phyloP scores from a whole-genome alignment of 2,329 filamentous ascomycete genomes.

The Colletotrichum filicis region DNA sequence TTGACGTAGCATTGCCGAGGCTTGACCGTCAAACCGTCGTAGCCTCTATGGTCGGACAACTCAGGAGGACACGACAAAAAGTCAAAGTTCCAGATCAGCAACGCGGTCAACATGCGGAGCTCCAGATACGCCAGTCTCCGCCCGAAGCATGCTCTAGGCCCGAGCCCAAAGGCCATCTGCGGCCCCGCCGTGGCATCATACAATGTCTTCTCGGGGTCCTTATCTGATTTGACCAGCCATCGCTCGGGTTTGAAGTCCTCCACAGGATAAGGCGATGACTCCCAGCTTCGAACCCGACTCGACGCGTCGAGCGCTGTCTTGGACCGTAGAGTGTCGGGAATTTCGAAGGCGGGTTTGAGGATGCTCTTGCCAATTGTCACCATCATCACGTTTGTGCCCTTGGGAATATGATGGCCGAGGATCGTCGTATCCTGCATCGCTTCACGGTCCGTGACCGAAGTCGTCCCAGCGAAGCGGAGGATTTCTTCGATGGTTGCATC shows the following conservation, averaged over 20 bases:
- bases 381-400: conserved; percentile 45
- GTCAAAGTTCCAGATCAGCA: neutral
- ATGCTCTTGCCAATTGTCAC: conserved; percentile 42
- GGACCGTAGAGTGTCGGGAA: conserved; percentile 42
- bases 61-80: neutral
- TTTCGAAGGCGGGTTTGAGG: conserved; percentile 38
- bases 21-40: neutral
- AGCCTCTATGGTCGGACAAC: neutral
- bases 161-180: neutral
- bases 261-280: neutral
- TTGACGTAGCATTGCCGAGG: neutral
- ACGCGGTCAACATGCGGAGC: neutral
- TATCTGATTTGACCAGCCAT: conserved; percentile 1
- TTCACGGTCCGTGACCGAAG: conserved; percentile 42
- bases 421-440: conserved; percentile 46
- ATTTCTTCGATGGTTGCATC: conserved; percentile 51
- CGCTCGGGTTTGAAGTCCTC: conserved; percentile 8
- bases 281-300: neutral
- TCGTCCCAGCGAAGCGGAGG: conserved; percentile 43
- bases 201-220: neutral
- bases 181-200: neutral
- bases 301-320: conserved; percentile 34
- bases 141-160: neutral
- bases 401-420: conserved; percentile 45
- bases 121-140: neutral